Conservation (phyloP, 352 stramenopile genomes). For the Globisporangium orthogonon region DNA sequence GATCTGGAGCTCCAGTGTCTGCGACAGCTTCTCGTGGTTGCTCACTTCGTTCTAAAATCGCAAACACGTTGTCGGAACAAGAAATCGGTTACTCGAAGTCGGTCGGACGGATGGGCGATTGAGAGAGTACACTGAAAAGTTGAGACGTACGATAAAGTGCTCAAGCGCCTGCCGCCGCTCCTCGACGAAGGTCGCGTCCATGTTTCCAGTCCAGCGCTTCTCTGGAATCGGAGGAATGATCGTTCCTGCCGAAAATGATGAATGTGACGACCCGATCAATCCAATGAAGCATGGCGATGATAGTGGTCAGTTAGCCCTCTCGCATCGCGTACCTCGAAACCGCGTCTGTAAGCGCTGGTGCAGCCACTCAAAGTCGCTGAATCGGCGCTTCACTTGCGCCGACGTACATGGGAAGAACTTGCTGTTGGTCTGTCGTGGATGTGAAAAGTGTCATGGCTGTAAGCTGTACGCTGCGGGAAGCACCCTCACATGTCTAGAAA, state of each 20-base stretch:
- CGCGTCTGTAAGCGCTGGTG: constrained; percentile 70
- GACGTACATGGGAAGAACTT: constrained; percentile 53
- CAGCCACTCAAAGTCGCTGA: constrained; percentile 89
- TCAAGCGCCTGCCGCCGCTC: constrained; percentile 81
- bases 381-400: constrained; percentile 81
- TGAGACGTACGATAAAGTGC: constrained; percentile 70
- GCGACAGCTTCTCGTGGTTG: constrained; percentile 75
- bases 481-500: not conserved
- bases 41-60: constrained; percentile 78
- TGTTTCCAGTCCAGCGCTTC: constrained; percentile 85
- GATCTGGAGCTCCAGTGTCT: constrained; percentile 79
- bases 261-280: not conserved
- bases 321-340: constrained; percentile 52
- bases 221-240: constrained; percentile 87
- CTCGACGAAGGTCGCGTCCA: constrained; percentile 88
- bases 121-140: too few species aligned
- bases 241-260: constrained; percentile 29
- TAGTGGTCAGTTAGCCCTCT: not conserved
- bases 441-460: not conserved
- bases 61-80: not conserved
- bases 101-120: too few species aligned
- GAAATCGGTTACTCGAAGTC: too few species aligned
- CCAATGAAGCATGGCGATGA: not conserved
- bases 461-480: too few species aligned
- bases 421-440: constrained; percentile 44